phyloP scores from a whole-genome alignment of 257 asterid genomes.

The Handroanthus guayacan region DNA sequence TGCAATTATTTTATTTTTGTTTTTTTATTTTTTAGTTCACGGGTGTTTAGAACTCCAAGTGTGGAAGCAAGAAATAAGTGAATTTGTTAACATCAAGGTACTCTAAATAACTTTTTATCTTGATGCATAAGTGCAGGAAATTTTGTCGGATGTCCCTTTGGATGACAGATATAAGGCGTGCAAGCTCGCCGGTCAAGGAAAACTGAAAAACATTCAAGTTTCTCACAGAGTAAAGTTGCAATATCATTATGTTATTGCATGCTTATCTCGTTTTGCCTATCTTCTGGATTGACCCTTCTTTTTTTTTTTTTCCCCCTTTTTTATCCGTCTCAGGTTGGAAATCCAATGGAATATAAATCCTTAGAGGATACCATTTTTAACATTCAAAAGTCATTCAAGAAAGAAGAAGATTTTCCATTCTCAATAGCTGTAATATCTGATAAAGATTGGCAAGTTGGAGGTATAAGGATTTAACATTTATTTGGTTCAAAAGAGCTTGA shows the following conservation, averaged over 20 bases:
- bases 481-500: conserved; percentile 19
- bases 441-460: conserved; percentile 93
- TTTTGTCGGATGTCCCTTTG: conserved; percentile 90
- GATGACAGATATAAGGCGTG: conserved; percentile 74
- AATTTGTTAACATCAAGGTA: too few species aligned
- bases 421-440: conserved; percentile 89
- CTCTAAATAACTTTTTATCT: conserved; percentile 26
- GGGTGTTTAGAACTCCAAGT: too few species aligned
- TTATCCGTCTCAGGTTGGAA: conserved; percentile 72
- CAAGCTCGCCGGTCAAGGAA: conserved; percentile 66
- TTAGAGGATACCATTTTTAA: conserved; percentile 71
- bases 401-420: conserved; percentile 68
- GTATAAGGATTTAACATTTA: conserved; percentile 47
- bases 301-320: too few species aligned
- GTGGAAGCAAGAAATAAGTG: too few species aligned
- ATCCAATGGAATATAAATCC: conserved; percentile 85
- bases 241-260: conserved; percentile 27
- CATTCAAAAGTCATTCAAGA: conserved; percentile 58
- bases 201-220: conserved; percentile 76
- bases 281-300: conserved; percentile 22
- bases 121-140: conserved; percentile 61
- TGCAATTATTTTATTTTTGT: too few species aligned
- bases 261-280: conserved; percentile 20
- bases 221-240: conserved; percentile 72
- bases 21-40: too few species aligned